These are phyloP conservation scores for Psophocarpus tetragonolobus DNA, from an alignment of 306 rosid genomes.

Conservation along the genomic window DNA sequence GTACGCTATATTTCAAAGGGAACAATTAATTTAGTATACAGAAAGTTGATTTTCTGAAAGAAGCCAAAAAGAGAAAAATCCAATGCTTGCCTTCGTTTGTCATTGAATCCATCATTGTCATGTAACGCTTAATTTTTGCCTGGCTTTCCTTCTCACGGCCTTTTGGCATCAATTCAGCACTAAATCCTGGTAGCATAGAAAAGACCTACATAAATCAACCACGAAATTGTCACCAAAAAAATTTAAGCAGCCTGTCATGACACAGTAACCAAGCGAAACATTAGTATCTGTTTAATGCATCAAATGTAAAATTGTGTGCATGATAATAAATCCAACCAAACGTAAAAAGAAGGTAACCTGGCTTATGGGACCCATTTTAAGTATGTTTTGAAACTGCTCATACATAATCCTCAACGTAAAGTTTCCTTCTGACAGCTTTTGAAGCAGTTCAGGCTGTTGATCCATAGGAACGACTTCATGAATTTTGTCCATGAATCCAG, in stretches of 20 bases:
- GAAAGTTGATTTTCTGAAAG: not conserved
- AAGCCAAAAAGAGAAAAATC: not conserved
- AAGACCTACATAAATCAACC: slow-evolving; percentile 53
- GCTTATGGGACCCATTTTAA: slow-evolving; percentile 82
- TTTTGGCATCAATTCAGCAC: slow-evolving; percentile 81
- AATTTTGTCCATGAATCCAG: slow-evolving; percentile 86
- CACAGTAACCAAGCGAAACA: slow-evolving; percentile 8
- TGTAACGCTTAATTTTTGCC: slow-evolving; percentile 84
- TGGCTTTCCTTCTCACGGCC: slow-evolving; percentile 94
- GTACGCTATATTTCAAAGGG: not conserved
- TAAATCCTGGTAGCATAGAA: slow-evolving; percentile 85
- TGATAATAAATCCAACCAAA: not conserved
- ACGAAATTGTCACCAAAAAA: slow-evolving; percentile 2
- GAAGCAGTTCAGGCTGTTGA: slow-evolving; percentile 84
- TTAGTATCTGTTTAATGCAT: not conserved
- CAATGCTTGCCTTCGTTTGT: slow-evolving; percentile 68
- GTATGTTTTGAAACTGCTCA: slow-evolving; percentile 77
- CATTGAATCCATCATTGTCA: slow-evolving; percentile 99
- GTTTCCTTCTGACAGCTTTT: slow-evolving; percentile 83
- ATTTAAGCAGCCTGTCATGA: not conserved
- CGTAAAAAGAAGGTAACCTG: slow-evolving; percentile 52
- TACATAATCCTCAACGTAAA: slow-evolving; percentile 88
- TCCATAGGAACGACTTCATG: slow-evolving; percentile 93
- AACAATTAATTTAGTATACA: slow-evolving; percentile 10
- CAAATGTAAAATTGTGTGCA: not conserved